Conservation (phyloP, 2,329 filamentous ascomycete genomes). For the Colletotrichum melonis region DNA sequence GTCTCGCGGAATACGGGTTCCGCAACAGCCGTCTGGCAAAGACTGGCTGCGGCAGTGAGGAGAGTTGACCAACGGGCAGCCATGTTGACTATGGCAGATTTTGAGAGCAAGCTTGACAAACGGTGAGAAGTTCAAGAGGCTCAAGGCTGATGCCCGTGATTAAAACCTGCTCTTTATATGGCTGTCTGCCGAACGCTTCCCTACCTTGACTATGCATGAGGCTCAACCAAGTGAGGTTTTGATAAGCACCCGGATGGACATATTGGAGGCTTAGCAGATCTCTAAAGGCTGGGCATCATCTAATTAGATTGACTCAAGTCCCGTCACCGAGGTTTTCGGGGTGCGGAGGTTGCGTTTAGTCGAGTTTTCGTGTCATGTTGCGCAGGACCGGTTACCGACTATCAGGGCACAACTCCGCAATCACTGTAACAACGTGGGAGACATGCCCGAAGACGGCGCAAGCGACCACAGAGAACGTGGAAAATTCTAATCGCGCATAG, state of each 20-base stretch:
- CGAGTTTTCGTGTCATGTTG: constrained; percentile 3
- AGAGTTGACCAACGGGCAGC: constrained; percentile 19
- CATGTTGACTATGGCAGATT: background rate
- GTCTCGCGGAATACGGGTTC: constrained; percentile 17
- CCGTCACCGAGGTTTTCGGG: background rate
- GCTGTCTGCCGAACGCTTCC: background rate
- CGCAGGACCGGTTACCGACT: constrained; percentile 7
- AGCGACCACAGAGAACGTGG: background rate
- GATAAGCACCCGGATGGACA: constrained; percentile 22
- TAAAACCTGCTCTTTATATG: background rate
- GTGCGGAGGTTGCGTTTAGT: constrained; percentile 4
- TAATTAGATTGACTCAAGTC: constrained; percentile 8
- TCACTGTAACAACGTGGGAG: constrained; percentile 10
- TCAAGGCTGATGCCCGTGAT: no score
- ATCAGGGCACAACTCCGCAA: constrained; percentile 16
- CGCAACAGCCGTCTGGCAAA: constrained; percentile 9
- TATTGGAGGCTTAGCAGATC: constrained; percentile 2
- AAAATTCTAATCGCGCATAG: constrained; percentile 16
- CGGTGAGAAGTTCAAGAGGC: background rate
- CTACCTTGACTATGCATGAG: background rate
- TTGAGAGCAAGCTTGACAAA: background rate
- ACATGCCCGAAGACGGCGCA: background rate
- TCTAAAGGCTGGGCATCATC: constrained; percentile 1
- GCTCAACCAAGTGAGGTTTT: constrained; percentile 9
- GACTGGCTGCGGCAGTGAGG: constrained; percentile 12